Percentiles rank a stretch among this genome's conserved stretches.
Conservation (phyloP, 495 filamentous ascomycete genomes). For the Talaromyces proteolyticus region DNA sequence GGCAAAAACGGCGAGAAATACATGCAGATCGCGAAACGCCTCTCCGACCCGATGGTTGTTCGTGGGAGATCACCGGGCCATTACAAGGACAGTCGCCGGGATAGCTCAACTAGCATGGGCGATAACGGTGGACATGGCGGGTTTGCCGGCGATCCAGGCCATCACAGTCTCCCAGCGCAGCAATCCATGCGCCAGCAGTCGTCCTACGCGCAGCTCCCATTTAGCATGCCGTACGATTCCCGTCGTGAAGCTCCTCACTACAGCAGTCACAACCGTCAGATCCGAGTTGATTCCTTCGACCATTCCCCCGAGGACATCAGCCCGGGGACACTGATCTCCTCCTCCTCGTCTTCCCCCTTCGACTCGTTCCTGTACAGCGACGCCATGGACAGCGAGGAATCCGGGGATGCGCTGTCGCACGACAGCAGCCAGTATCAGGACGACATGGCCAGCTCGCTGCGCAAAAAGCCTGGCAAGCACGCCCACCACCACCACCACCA, state of each 20-base stretch:
- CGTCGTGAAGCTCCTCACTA: slow-evolving; percentile 30
- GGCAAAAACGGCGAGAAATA: slow-evolving; percentile 39
- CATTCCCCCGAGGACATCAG: slow-evolving; percentile 36
- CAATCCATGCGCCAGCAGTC: slow-evolving; percentile 24
- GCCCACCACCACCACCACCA: slow-evolving; percentile 13
- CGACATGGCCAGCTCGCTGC: slow-evolving; percentile 11
- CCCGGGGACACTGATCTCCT: slow-evolving; percentile 37
- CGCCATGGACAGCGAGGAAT: slow-evolving; percentile 38
- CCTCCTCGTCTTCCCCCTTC: slow-evolving; percentile 35
- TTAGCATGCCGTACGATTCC: slow-evolving; percentile 33
- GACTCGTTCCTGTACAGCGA: slow-evolving; percentile 34
- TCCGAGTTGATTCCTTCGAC: slow-evolving; percentile 26
- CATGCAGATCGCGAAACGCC: slow-evolving; percentile 72
- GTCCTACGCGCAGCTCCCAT: slow-evolving; percentile 27
- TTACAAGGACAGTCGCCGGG: slow-evolving; percentile 77
- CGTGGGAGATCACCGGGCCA: slow-evolving; percentile 90
- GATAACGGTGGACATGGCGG: slow-evolving; percentile 50
- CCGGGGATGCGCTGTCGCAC: slow-evolving; percentile 24
- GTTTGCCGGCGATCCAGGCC: slow-evolving; percentile 25
- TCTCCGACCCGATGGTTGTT: slow-evolving; percentile 86
- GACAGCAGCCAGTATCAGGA: slow-evolving; percentile 33
- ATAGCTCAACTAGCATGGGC: slow-evolving; percentile 66
- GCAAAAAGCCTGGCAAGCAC: slow-evolving; percentile 16
- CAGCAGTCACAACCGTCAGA: slow-evolving; percentile 23
- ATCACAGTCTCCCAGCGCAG: slow-evolving; percentile 23